Percentiles rank a stretch among this genome's conserved stretches.
These are phyloP conservation scores for Chromosphaera perkinsii DNA, from an alignment of 208 protist species.

Conservation along the genomic window DNA sequence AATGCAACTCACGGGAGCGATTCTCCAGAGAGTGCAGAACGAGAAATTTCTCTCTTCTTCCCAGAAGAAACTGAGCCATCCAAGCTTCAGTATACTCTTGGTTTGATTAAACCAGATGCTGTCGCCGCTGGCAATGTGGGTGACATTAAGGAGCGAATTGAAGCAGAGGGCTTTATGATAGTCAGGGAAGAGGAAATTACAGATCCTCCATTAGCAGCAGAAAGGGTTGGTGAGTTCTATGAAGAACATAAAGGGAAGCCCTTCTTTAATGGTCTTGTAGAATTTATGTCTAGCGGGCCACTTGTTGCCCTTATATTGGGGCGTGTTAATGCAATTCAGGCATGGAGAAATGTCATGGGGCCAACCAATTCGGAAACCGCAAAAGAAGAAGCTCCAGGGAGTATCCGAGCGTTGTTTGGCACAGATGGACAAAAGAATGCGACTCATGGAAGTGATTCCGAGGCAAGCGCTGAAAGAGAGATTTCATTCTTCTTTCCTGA, in stretches of 20 bases:
- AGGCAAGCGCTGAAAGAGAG: not conserved
- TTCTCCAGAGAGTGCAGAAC: not conserved
- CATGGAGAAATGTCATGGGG: not conserved
- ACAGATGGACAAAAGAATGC: not conserved
- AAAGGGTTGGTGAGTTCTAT: constrained; percentile 46
- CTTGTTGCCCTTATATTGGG: too few relatives aligned
- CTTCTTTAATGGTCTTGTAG: constrained; percentile 30
- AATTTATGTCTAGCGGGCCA: constrained; percentile 51
- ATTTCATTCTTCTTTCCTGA: not conserved
- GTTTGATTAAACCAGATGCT: constrained; percentile 54
- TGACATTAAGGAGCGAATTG: constrained; percentile 37
- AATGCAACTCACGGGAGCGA: not conserved
- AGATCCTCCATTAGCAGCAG: constrained; percentile 17
- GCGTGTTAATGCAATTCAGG: too few relatives aligned
- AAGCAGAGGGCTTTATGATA: constrained; percentile 35
- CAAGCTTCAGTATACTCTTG: constrained; percentile 36
- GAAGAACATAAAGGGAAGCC: constrained; percentile 42
- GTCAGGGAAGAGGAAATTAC: constrained; percentile 17
- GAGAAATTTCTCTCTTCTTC: not conserved
- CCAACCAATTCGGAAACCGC: not conserved
- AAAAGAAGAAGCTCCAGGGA: not conserved
- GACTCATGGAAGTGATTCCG: not conserved
- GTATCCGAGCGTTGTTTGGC: not conserved
- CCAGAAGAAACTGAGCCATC: too few relatives aligned
- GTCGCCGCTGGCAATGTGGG: constrained; percentile 22